Conservation (phyloP, 208 protist genomes). For the Crithidia expoeki region DNA sequence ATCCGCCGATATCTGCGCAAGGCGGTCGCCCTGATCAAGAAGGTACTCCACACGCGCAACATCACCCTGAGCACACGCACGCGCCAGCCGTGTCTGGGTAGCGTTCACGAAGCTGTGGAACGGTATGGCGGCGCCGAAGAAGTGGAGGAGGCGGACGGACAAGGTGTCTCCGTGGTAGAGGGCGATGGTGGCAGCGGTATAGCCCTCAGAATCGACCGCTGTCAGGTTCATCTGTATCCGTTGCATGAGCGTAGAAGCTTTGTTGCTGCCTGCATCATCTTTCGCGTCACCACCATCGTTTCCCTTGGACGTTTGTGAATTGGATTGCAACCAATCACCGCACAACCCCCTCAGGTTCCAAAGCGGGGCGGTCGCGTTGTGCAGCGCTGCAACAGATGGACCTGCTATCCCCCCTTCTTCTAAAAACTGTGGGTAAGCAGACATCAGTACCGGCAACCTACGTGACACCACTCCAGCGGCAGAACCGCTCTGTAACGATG, state of each 20-base stretch:
- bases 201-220: conserved; percentile 21
- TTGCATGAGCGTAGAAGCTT: neutral
- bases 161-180: conserved; percentile 45
- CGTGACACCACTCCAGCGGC: conserved; percentile 6
- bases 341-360: conserved; percentile 19
- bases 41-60: conserved; percentile 59
- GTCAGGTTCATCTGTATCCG: conserved; percentile 42
- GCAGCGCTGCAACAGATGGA: neutral
- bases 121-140: conserved; percentile 49
- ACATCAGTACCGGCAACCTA: conserved; percentile 24
- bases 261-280: no score
- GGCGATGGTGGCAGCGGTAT: conserved; percentile 34
- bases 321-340: no score
- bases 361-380: neutral
- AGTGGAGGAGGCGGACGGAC: conserved; percentile 53
- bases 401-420: neutral
- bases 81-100: conserved; percentile 63
- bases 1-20: conserved; percentile 64
- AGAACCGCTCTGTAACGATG: neutral
- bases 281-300: no score
- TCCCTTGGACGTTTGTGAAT: no score
- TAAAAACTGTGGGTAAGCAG: conserved; percentile 8
- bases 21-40: conserved; percentile 59
- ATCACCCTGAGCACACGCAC: conserved; percentile 62
- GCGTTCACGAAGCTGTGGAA: conserved; percentile 51